A percentile compares a stretch with the other conserved stretches of the same genome.
phyloP scores from a whole-genome alignment of 805 yeast genomes.

The Ogataea salicorniae region DNA sequence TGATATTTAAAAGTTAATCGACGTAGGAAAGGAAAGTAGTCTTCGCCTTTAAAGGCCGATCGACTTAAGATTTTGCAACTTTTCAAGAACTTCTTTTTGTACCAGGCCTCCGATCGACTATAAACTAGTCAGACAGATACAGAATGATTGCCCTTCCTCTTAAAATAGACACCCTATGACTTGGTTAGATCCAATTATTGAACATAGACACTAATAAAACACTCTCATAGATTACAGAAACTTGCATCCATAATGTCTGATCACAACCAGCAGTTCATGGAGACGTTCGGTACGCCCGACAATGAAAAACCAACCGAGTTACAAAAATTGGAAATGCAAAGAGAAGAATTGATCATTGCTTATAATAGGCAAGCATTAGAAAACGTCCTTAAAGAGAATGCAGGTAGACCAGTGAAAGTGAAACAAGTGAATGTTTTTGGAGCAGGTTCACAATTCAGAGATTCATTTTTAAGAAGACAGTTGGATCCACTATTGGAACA shows the following conservation, averaged over 20 bases:
- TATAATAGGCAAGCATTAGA: conserved; percentile 27
- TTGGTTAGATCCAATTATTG: too few relatives aligned
- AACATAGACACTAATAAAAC: too few relatives aligned
- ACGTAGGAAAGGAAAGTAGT: too few relatives aligned
- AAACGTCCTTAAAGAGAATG: conserved; percentile 26
- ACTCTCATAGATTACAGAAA: too few relatives aligned
- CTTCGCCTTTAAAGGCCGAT: too few relatives aligned
- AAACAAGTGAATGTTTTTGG: conserved; percentile 45
- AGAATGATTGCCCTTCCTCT: too few relatives aligned
- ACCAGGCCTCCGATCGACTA: too few relatives aligned
- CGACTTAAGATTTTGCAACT: too few relatives aligned
- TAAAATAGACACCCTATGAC: too few relatives aligned
- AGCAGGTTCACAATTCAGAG: conserved; percentile 38
- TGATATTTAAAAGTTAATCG: too few relatives aligned
- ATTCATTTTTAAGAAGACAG: conserved; percentile 41
- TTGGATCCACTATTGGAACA: conserved; percentile 39
- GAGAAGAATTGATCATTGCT: conserved; percentile 24
- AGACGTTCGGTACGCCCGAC: conserved; percentile 11
- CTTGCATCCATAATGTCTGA: conserved; percentile 6
- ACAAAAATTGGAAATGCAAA: conserved; percentile 23
- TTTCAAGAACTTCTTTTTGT: too few relatives aligned
- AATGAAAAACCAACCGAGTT: neutral
- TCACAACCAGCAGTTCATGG: conserved; percentile 21
- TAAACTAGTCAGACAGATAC: too few relatives aligned
- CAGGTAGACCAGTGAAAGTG: conserved; percentile 38